Base-by-base conservation (phyloP, 2,329 filamentous ascomycete species). In the Thielaviopsis ethacetica region DNA sequence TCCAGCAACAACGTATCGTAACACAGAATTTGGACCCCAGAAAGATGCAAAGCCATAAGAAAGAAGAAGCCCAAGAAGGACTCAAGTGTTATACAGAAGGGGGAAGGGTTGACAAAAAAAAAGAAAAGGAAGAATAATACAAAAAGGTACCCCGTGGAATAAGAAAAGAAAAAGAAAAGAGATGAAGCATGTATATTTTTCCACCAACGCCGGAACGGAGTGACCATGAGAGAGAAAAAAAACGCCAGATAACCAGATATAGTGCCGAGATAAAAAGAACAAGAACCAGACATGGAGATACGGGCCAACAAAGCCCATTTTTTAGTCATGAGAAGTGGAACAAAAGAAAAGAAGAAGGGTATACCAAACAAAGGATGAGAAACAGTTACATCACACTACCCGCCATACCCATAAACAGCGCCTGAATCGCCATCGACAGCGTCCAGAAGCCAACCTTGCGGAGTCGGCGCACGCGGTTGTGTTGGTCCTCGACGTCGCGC, bases 381-480 rank as follows among this genome's bases (percentile, higher is more conserved):
- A 10, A 10, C 2, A 10, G 24, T 67, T 65, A 82, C 56, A 83
- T 76, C 62, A 84, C 74, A 64, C 90, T 93, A 17, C 91, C 91
- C 4, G 91, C 91, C 77, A 97, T 86, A 10, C 93, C 93, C 73
- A 97, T 86, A 68, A 97, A 93, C 41, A 98, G 79, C 2, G 91
- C 93, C 69, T 98, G 93, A 7, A 91, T 87, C 6, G 91, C 88
- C 60, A 98, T 75, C 65, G 91, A 91, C 59, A 97, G 77, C 2
- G 90, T 95, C 93, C 93, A 98, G 66, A 97, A 84, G 34, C 93
- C 93, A 27, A 95, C 93, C 72, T 97, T 95, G 70, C 91, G 95
- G 68, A 98, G 85, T 52, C 93, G 80, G 56, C 91, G 79, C 65
- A 89, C 85, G 57, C 90, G 83, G 64, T 86, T 88, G 69, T 95